Evolutionary conservation across 202 grass and related monocot species (phyloP), one percentile per base, ranked within the genome.

Genomic region (Panicum virgatum): DNA sequence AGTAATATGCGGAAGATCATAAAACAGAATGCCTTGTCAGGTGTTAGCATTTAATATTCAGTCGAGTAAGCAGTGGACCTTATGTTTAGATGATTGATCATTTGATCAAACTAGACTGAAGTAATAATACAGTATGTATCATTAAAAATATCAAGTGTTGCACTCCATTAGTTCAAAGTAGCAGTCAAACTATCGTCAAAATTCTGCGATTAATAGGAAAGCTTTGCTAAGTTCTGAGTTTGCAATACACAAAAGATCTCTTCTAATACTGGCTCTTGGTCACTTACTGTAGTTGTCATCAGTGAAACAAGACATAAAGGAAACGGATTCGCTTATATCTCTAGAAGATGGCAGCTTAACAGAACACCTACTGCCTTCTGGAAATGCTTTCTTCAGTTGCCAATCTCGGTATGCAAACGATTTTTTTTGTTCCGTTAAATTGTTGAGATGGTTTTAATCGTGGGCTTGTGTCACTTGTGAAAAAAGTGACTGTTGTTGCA

Each of bases 281-380:
- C 59, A 66, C 46, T 71, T 46, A 77, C 54, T 82, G 77, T 83
- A 98, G 95, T 72, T 98, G 82, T 98, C 95, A 76, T 94, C 95
- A 80, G 88, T 77, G 37, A 94, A 93, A 77, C 86, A 54, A 74
- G 95, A 98, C 83, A 88, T 98, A 87, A 86, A 94, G 85, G 95
- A 98, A 86, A 94, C 91, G 90, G 92, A 93, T 89, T 93, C 82
- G n/a, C 82, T 91, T 81, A 92, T 94, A 74, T 94, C 90, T 74
- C 16, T 77, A 78, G 88, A 93, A 71, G 84, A 81, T 79, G 86
- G 85, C 58, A 89, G 78, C 77, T 94, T 98, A 88, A 87, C 80
- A 15, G 92, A 98, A 83, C 79, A 81, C 48, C 90, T 98, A 88
- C 79, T 98, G 52, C 95, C 92, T 76, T 93, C 82, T n/a, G 90